Base-by-base conservation (phyloP, 352 stramenopile species). In the Pythium vanterpoolii region DNA sequence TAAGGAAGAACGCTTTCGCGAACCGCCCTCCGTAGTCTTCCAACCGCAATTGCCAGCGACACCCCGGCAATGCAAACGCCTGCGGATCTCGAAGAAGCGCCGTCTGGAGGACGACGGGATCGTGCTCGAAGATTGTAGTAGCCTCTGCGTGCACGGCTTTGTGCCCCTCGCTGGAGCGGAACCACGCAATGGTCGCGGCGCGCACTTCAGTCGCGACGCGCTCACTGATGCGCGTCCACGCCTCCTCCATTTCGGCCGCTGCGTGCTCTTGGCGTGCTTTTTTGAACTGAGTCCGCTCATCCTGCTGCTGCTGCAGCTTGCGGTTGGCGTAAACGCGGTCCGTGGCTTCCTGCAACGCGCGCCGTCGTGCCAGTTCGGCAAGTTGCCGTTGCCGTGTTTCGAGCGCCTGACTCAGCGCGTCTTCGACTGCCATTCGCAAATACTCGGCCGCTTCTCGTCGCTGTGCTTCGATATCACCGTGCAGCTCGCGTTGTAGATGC, bases 1-100 rank as follows among this genome's bases (percentile, higher is more conserved):
- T 85, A 13, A 87, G 62, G 42, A 85, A 91, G 51, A 82, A 88
- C 0, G 79, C 68, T 42, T 91, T 89, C 28, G 82, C 72, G n/a
- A 77, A 72, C 13, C 73, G 69, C 5, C 67, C 61, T 11, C 79
- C 75, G 30, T 81, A 80, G 30, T 76, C 76, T 18, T 87, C 77
- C 4, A 91, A 62, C 1, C 74, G 70, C 24, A 87, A 55, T 30
- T 89, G 76, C 79, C 79, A 91, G 4, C 51, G 64, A 58, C 82
- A 91, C 0, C 76, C 74, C 6, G 62, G 65, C 3, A 73, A 46
- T 3, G 24, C 52, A 33, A 66, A 73, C 44, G 56, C 50, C 4
- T 68, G 47, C 1, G 77, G 62, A 38, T 84, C 66, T n/a, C 69
- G 51, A 1, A 82, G 34, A 11, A 91, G 50, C 7, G 71, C 62